Conservation (phyloP, 192 early-diverging fungal species). For the Paraglomus occultum region DNA sequence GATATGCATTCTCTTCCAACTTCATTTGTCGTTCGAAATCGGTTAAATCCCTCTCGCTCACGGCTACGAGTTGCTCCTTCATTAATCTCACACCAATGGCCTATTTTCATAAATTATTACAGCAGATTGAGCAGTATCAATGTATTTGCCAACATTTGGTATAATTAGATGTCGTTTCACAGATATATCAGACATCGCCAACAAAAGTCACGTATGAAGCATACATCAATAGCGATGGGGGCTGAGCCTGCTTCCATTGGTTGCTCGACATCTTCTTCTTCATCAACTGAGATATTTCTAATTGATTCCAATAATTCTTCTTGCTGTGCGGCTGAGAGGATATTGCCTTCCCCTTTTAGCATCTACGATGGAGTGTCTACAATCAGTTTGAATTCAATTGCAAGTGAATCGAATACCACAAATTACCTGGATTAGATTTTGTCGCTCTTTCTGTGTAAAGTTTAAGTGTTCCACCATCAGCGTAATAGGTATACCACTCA, state of each 20-base stretch:
- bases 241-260: constrained; percentile 31
- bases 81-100: constrained; percentile 78
- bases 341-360: too few species aligned
- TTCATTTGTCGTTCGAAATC: constrained; percentile 73
- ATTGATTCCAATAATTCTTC: not conserved
- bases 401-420: too few species aligned
- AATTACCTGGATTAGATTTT: too few species aligned
- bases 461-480: too few species aligned
- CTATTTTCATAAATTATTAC: constrained; percentile 31
- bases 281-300: constrained; percentile 25
- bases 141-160: constrained; percentile 29
- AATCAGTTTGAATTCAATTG: too few species aligned
- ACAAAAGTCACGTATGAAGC: constrained; percentile 18
- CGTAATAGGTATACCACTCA: too few species aligned
- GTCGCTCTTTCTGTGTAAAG: too few species aligned
- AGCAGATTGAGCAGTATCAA: constrained; percentile 35
- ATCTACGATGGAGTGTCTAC: too few species aligned
- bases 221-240: constrained; percentile 21
- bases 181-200: constrained; percentile 3
- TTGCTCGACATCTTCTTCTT: constrained; percentile 30
- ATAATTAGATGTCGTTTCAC: constrained; percentile 24
- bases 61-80: constrained; percentile 61
- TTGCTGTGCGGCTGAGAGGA: too few species aligned
- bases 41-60: constrained; percentile 51
- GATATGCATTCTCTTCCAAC: constrained; percentile 80